These are phyloP conservation scores for Rhodotorula sp. DNA, from an alignment of 1,284 basidiomycete genomes.

Conservation along the genomic window DNA sequence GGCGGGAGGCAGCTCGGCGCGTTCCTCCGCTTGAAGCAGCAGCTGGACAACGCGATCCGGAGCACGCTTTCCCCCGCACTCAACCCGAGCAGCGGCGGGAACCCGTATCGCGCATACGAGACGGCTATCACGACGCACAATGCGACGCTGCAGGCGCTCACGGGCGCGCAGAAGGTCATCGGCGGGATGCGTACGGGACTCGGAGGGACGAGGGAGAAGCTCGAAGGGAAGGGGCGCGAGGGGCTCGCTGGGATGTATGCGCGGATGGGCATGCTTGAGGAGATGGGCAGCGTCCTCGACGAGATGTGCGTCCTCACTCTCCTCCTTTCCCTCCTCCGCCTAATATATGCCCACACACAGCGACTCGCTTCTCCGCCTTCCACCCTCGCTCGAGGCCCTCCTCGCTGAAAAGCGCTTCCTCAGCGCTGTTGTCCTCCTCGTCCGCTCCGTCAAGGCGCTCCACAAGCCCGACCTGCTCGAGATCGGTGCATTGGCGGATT, in stretches of 20 bases:
- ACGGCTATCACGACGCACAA: conserved; percentile 85
- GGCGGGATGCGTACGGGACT: conserved; percentile 78
- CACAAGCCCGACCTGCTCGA: conserved; percentile 91
- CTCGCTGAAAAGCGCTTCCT: conserved; percentile 93
- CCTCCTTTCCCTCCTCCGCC: too few species aligned
- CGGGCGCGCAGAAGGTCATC: conserved; percentile 70
- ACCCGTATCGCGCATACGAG: conserved; percentile 86
- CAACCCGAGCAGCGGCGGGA: conserved; percentile 35
- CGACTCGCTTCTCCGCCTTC: conserved; percentile 85
- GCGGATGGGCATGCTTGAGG: conserved; percentile 40
- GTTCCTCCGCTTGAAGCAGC: conserved; percentile 70
- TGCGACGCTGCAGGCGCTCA: conserved; percentile 70
- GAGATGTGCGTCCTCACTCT: conserved; percentile 68
- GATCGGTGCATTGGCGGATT: conserved; percentile 87
- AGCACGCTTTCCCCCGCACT: conserved; percentile 76
- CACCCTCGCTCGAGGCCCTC: conserved; percentile 88
- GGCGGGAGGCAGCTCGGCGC: conserved; percentile 69
- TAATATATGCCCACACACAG: conserved; percentile 54
- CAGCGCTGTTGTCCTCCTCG: conserved; percentile 83
- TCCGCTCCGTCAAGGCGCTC: conserved; percentile 84
- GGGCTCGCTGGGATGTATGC: conserved; percentile 37
- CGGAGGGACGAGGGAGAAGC: conserved; percentile 75
- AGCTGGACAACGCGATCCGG: conserved; percentile 74
- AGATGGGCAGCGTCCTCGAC: conserved; percentile 86
- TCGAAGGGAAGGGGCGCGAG: conserved; percentile 41